Evolutionary conservation across 2,329 filamentous ascomycete species (phyloP).

Genomic region (Coniosporium tulheliwenetii): DNA sequence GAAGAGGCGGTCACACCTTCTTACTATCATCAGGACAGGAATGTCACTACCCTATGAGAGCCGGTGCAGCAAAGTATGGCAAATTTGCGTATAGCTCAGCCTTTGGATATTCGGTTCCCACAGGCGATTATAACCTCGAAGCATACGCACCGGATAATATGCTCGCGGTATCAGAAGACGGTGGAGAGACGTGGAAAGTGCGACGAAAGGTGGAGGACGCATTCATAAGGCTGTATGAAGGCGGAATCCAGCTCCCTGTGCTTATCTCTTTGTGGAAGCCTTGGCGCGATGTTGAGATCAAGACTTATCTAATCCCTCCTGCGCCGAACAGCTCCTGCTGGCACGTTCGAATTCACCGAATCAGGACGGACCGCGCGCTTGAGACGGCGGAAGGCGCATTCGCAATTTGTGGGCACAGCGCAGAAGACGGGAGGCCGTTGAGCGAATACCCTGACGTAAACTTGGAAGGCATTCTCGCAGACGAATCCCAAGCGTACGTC

Average conservation of each 20-base stretch:
- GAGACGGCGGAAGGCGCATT: slow-evolving; percentile 63
- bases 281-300: too few species aligned
- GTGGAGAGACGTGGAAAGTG: slow-evolving; percentile 65
- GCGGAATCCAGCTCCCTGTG: slow-evolving; percentile 3
- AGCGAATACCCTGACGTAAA: slow-evolving; percentile 15
- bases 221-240: slow-evolving; percentile 40
- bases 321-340: slow-evolving; percentile 11
- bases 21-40: slow-evolving; percentile 61
- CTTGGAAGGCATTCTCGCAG: slow-evolving; percentile 26
- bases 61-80: slow-evolving; percentile 69
- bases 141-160: slow-evolving; percentile 64
- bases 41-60: slow-evolving; percentile 71
- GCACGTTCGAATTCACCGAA: slow-evolving; percentile 51
- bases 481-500: slow-evolving; percentile 19
- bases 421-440: slow-evolving; percentile 43
- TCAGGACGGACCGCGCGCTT: slow-evolving; percentile 43
- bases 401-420: slow-evolving; percentile 46
- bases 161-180: slow-evolving; percentile 61
- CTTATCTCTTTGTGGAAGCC: too few species aligned
- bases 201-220: slow-evolving; percentile 52
- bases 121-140: slow-evolving; percentile 59
- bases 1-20: slow-evolving; percentile 60
- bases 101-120: slow-evolving; percentile 64
- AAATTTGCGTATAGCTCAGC: slow-evolving; percentile 63
- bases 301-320: too few species aligned